These are phyloP conservation scores for Chaetomiaceae sp. DNA, from an alignment of 2,329 filamentous ascomycete species.

Conservation along the genomic window DNA sequence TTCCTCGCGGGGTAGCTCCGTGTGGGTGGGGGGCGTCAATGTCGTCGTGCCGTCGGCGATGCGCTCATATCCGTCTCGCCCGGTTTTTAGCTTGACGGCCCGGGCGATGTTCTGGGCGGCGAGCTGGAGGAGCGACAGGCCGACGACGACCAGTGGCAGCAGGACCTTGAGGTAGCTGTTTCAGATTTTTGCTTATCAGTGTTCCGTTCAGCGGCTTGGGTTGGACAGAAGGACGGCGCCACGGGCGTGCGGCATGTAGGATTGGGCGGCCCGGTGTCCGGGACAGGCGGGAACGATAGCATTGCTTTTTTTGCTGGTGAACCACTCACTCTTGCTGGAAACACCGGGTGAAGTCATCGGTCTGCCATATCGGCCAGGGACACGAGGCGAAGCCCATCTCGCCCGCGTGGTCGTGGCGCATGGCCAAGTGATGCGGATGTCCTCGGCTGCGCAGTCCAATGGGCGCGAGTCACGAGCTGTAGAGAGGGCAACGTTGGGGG, in stretches of 20 bases:
- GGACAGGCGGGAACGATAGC: too few relatives aligned
- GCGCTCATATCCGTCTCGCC: conserved; percentile 50
- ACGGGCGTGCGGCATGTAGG: too few relatives aligned
- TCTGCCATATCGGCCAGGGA: conserved; percentile 53
- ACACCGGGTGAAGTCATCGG: conserved; percentile 59
- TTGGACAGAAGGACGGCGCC: neutral
- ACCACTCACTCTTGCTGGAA: conserved; percentile 60
- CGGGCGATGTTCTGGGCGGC: conserved; percentile 50
- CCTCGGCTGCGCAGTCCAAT: too few relatives aligned
- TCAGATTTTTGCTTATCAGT: conserved; percentile 2
- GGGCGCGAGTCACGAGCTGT: too few relatives aligned
- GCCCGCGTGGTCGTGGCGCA: conserved; percentile 15
- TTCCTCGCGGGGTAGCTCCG: conserved; percentile 45
- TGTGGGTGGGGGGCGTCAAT: conserved; percentile 39
- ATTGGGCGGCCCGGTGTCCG: too few relatives aligned
- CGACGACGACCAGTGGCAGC: conserved; percentile 67
- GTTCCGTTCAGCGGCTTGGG: too few relatives aligned
- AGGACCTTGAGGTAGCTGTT: conserved; percentile 71
- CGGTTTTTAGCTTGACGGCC: conserved; percentile 45
- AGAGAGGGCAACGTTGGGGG: too few relatives aligned
- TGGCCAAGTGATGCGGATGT: neutral
- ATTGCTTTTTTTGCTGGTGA: neutral
- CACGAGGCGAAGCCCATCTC: conserved; percentile 49
- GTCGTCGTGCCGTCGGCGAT: conserved; percentile 40
- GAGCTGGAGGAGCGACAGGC: conserved; percentile 63